Evolutionary conservation across 202 grass and related monocot species (phyloP), one percentile per base, ranked within the genome.

Genomic region (Brachypodium distachyon): DNA sequence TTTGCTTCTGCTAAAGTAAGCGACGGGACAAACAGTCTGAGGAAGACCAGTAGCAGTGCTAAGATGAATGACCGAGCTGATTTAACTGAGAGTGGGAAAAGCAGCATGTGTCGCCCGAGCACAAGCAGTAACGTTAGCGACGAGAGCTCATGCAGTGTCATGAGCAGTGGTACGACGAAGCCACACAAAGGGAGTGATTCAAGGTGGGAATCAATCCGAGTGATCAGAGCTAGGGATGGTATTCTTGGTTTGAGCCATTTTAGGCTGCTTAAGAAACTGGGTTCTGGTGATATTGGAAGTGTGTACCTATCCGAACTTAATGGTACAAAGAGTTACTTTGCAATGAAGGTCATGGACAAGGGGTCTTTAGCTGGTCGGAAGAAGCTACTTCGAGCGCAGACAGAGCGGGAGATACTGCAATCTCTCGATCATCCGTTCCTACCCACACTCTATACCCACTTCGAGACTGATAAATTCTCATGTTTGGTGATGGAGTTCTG

Each of bases 281-380:
- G 90, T 1, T 89, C 80, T 58, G 90, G 90, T 81, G 90, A 93
- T 55, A 89, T 93, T 84, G 86, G 90, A 17, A 89, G 86, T 2
- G 86, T 93, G 4, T 93, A 89, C 69, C 82, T 93, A 42, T 93
- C 86, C 0, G 90, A 93, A 75, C 41, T 89, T 37, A 89, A 78
- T 78, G 90, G 90, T 12, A 87, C 86, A 4, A 89, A 84, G 83
- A 84, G 71, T 77, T 87, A 84, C 51, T 89, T 93, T 78, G 86
- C 90, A 17, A 89, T 93, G 90, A 93, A 91, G 73, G 81, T 95
- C 61, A 95, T 95, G 92, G 92, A 95, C 85, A 95, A 95, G 79
- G 86, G 86, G 9, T 89, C 83, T 12, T 82, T 91, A 41, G 92
- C 86, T 5, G 91, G 86, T 49, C 69, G 92, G 49, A 91, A 95